Evolutionary conservation across 2,329 filamentous ascomycete genomes (phyloP).

Genomic region (Apiospora koreana): DNA sequence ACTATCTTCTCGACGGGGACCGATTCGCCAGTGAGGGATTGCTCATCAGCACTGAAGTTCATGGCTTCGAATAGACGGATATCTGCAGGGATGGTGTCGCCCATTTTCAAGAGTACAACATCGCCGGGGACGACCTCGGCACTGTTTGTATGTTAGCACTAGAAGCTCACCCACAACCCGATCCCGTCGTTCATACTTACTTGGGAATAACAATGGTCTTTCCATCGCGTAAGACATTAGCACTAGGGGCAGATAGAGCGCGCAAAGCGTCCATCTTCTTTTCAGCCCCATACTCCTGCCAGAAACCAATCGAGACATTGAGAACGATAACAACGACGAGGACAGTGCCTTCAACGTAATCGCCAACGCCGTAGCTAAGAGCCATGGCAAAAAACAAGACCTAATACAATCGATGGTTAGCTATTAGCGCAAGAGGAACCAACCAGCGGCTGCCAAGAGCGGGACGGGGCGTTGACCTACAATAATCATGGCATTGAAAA

Average conservation of each 20-base stretch:
- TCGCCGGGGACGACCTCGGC: constrained; percentile 72
- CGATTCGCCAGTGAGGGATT: constrained; percentile 75
- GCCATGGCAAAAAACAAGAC: constrained; percentile 78
- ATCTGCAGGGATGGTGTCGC: constrained; percentile 75
- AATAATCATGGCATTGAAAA: constrained; percentile 78
- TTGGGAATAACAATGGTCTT: constrained; percentile 58
- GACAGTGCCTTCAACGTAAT: constrained; percentile 69
- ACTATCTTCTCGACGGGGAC: constrained; percentile 69
- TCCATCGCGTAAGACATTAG: constrained; percentile 62
- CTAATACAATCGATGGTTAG: constrained; percentile 47
- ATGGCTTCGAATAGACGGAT: constrained; percentile 70
- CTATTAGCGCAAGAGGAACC: constrained; percentile 23
- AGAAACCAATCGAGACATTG: constrained; percentile 70
- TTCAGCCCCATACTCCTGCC: constrained; percentile 64
- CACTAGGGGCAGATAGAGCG: constrained; percentile 63
- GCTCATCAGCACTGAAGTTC: constrained; percentile 80
- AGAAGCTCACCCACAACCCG: not conserved
- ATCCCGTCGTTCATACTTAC: constrained; percentile 38
- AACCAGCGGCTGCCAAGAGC: constrained; percentile 42
- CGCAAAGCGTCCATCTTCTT: constrained; percentile 67
- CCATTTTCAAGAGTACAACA: constrained; percentile 66
- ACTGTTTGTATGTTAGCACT: constrained; percentile 37
- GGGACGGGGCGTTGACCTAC: constrained; percentile 39
- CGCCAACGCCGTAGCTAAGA: constrained; percentile 65
- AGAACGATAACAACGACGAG: constrained; percentile 67